Evolutionary conservation across 768 basidiomycete species (phyloP).

Genomic region (Pleurotus salmoneostramineus): DNA sequence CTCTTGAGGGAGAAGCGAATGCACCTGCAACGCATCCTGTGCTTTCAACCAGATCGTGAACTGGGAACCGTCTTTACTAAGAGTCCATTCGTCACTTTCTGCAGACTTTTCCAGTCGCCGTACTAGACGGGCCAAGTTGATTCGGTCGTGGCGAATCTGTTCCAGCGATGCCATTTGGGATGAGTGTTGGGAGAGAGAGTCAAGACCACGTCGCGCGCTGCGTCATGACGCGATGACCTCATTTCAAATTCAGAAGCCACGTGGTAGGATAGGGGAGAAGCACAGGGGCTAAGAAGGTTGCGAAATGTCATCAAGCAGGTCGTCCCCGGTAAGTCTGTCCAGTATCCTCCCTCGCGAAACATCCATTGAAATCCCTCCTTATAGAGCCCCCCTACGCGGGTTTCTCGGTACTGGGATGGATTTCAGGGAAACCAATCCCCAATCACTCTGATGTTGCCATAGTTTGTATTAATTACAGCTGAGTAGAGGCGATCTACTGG

Average conservation of each 20-base stretch:
- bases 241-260: neutral
- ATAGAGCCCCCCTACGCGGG: too few relatives aligned
- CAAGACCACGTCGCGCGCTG: neutral
- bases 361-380: too few relatives aligned
- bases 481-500: too few relatives aligned
- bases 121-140: slow-evolving; percentile 63
- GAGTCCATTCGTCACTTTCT: slow-evolving; percentile 33
- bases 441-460: too few relatives aligned
- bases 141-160: slow-evolving; percentile 47
- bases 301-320: too few relatives aligned
- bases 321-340: too few relatives aligned
- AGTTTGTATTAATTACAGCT: too few relatives aligned
- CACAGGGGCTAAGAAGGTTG: neutral
- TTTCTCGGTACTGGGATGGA: too few relatives aligned
- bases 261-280: neutral
- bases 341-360: too few relatives aligned
- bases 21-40: slow-evolving; percentile 53
- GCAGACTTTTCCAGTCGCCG: slow-evolving; percentile 56
- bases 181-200: neutral
- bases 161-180: neutral
- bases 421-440: too few relatives aligned
- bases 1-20: slow-evolving; percentile 10
- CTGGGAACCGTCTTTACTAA: slow-evolving; percentile 1
- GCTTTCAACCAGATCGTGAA: slow-evolving; percentile 50
- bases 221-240: neutral